Base-by-base conservation (phyloP, 148 eudicot species). In the Diospyros kaki region DNA sequence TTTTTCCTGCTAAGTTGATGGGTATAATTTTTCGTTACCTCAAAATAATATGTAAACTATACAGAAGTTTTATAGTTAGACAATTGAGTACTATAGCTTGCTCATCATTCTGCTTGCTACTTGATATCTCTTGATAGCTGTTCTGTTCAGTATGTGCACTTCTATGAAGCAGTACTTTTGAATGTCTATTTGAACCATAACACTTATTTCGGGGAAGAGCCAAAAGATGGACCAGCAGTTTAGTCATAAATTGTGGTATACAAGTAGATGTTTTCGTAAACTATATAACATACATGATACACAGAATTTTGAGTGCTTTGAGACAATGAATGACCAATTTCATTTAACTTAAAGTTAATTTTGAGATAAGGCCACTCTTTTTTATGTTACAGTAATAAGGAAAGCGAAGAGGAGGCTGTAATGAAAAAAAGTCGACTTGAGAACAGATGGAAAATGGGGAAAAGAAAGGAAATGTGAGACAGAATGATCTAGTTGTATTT, bases 61-160 rank as follows among this genome's bases (percentile, higher is more conserved):
- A 43, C 8, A 44, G 43, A 2, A 54, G 4, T 28, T 58, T 17
- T 68, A 51, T 51, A 15, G 3, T 51, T 39, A 50, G 43, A 28
- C 42, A 17, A 41, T 58, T 42, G 43, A 40, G 4, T 28, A 18
- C 28, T 53, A 44, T 42, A 13, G 53, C 53, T 45, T 66, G 69
- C 69, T 66, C 43, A 63, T 63, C 39, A 43, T 39, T 67, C 10
- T 5, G 70, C 13, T 67, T 48, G 40, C 41, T 67, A 55, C 70
- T 67, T 67, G 70, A 48, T 48, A 6, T 67, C 39, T 67, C 56
- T 50, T 14, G 28, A 15, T 42, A 65, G 41, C 50, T 65, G 18
- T 65, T 10, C 5, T 28, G 15, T 63, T 43, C 45, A 6, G 40
- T 63, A 39, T n/a, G 52, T 4, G 58, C 72, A 68, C 43, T 39